Conservation (phyloP, 768 basidiomycete species). For the Lentinus brumalis region DNA sequence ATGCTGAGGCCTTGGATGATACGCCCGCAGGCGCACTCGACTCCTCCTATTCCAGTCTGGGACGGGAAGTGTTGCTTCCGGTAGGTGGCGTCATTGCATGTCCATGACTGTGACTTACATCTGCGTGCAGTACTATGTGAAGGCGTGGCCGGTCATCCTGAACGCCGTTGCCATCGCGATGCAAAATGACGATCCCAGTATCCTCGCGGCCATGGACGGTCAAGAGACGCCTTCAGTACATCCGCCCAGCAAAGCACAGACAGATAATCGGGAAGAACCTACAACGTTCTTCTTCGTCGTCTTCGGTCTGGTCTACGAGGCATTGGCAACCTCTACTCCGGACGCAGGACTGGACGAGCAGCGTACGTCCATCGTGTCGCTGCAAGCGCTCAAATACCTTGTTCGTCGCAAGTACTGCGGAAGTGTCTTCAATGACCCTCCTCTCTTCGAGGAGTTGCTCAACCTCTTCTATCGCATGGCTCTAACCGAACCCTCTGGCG, state of each 20-base stretch:
- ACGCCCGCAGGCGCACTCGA: constrained; percentile 75
- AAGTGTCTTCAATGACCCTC: constrained; percentile 74
- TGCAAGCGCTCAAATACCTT: constrained; percentile 80
- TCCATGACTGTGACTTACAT: not conserved
- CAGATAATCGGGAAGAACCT: constrained; percentile 54
- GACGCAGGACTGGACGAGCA: constrained; percentile 52
- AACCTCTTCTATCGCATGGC: constrained; percentile 88
- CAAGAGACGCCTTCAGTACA: constrained; percentile 40
- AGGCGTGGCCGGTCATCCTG: constrained; percentile 80
- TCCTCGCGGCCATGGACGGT: constrained; percentile 84
- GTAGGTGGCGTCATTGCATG: constrained; percentile 47
- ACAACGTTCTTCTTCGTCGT: constrained; percentile 83
- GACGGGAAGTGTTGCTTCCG: constrained; percentile 87
- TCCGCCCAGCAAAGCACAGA: not conserved
- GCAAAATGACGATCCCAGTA: constrained; percentile 64
- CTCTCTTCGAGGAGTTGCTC: constrained; percentile 88
- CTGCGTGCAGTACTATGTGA: constrained; percentile 73
- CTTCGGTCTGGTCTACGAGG: constrained; percentile 94
- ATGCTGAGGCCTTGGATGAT: constrained; percentile 84
- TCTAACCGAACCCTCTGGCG: constrained; percentile 75
- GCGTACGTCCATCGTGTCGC: constrained; percentile 54
- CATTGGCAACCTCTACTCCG: constrained; percentile 66
- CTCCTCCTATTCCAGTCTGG: constrained; percentile 82
- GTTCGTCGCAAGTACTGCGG: constrained; percentile 82
- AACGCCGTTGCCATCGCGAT: constrained; percentile 85